phyloP scores from a whole-genome alignment of 139 green algal genomes.

The Zygnema circumcarinatum region DNA sequence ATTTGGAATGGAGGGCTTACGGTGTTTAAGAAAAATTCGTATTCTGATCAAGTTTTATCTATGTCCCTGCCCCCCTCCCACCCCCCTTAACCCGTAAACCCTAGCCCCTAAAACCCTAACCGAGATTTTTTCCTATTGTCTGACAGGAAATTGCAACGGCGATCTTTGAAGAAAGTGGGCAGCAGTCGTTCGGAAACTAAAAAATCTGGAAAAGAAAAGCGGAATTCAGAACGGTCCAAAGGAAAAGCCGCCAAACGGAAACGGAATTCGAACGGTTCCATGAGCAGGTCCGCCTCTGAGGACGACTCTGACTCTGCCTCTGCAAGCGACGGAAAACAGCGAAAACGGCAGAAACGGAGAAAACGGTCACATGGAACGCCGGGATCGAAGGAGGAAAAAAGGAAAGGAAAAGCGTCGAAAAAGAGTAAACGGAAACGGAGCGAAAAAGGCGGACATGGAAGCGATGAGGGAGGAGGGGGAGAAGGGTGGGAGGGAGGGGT shows the following conservation, averaged over 20 bases:
- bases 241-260: background rate
- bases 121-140: background rate
- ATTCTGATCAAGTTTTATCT: background rate
- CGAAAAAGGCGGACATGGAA: background rate
- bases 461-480: background rate
- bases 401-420: background rate
- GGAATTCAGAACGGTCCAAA: background rate
- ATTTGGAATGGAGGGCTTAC: too few species aligned
- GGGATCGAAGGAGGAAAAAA: background rate
- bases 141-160: background rate
- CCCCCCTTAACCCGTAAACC: too few species aligned
- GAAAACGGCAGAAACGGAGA: background rate
- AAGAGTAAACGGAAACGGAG: background rate
- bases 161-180: background rate
- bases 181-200: too few species aligned
- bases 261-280: background rate
- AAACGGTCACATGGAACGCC: background rate
- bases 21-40: too few species aligned
- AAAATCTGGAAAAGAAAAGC: background rate
- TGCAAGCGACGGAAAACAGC: too few species aligned
- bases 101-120: too few species aligned
- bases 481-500: background rate
- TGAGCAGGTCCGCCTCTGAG: background rate
- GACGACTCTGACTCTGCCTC: too few species aligned
- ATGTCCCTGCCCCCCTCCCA: too few species aligned